Evolutionary conservation across 1,284 basidiomycete species (phyloP), one percentile per base, ranked within the genome.

Genomic region (Tilletia indica): DNA sequence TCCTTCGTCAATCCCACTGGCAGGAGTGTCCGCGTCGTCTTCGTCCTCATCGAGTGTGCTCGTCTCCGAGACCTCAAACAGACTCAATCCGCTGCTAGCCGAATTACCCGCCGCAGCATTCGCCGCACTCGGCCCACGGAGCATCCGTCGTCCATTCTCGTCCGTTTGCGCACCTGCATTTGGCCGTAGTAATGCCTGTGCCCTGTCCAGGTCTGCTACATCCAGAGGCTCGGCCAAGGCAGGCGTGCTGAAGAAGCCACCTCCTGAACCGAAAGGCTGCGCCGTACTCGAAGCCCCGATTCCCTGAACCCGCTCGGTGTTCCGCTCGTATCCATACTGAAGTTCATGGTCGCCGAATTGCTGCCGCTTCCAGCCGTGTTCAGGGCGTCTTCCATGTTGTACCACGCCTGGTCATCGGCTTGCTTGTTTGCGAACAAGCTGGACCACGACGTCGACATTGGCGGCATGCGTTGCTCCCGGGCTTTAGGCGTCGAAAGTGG

Each of bases 61-160:
- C 36, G 61, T 39, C 61, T 64, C 61, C 14, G 34, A 38, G 3
- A 36, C 34, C 36, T 64, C 61, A 21, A 64, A 64, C 16, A 64
- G 61, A 21, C 61, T 64, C 34, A 64, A n/a, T 14, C 61, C 61
- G 61, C 61, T 64, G 19, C 34, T 38, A 16, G 61, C 61, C 61
- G 61, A 64, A 16, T 64, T 64, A n/a, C 61, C 61, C 16, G 61
- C 61, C 34, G 61, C 31, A 3, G 61, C 61, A 64, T 64, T 64
- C 34, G 61, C 34, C 31, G 34, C 16, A n/a, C 61, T 64, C 9
- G 61, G 61, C 12, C 61, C 61, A 12, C 61, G 61, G 31, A 64
- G 34, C 9, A 64, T n/a, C 5, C 8, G 31, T 3, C 34, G 61
- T 39, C 61, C 36, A 36, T 38, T 16, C 21, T 9, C 25, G 21